Evolutionary conservation across 2,329 filamentous ascomycete species (phyloP).

Genomic region (Escovopsis sp.): DNA sequence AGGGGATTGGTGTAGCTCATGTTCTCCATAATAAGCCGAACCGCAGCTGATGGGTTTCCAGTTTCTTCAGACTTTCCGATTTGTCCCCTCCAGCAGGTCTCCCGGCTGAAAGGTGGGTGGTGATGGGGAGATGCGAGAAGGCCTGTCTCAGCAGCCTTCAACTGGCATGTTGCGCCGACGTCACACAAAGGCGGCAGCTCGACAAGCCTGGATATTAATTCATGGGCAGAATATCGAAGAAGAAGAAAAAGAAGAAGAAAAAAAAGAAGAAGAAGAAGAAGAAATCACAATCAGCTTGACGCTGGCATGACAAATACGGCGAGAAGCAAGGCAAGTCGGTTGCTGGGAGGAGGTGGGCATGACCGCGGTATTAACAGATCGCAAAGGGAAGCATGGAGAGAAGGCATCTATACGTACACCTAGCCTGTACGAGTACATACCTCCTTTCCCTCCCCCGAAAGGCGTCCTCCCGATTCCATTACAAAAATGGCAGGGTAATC

Average conservation of each 20-base stretch:
- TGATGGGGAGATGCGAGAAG: conserved; percentile 1
- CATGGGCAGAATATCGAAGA: conserved; percentile 4
- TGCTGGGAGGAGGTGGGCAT: conserved; percentile 3
- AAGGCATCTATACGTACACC: conserved; percentile 1
- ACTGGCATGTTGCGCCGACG: conserved; percentile 6
- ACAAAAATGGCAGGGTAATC: too few species aligned
- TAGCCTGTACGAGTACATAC: too few species aligned
- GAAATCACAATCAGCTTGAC: conserved; percentile 1
- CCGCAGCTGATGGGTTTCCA: too few species aligned
- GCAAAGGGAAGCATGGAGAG: conserved; percentile 2
- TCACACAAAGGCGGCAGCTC: not conserved
- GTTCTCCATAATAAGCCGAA: not conserved
- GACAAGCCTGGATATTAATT: too few species aligned
- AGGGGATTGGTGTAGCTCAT: conserved; percentile 3
- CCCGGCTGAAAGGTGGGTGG: too few species aligned
- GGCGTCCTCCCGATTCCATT: too few species aligned
- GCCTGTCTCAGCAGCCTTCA: conserved; percentile 5
- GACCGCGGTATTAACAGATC: conserved; percentile 6
- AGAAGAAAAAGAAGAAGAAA: too few species aligned
- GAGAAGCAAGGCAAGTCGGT: not conserved
- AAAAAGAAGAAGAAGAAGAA: conserved; percentile 3
- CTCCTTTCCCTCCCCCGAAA: not conserved
- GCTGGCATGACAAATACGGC: conserved; percentile 1
- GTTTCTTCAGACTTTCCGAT: too few species aligned
- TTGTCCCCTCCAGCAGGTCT: too few species aligned